phyloP scores from a whole-genome alignment of 176 grass and related monocot genomes.

The Tillandsia fasciculata region DNA sequence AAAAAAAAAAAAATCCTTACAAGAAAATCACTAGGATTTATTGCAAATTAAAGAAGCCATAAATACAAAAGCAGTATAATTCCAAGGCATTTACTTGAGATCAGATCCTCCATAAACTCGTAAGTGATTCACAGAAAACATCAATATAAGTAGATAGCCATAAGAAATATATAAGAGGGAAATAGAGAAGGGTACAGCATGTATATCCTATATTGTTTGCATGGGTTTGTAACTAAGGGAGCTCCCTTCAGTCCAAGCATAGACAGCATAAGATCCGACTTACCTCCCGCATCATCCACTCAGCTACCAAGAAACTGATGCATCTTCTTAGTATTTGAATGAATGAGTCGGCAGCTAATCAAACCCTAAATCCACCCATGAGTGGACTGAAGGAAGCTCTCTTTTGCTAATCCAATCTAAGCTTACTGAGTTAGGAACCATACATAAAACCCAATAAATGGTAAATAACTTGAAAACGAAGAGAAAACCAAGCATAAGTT shows the following conservation, averaged over 20 bases:
- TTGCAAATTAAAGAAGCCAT: too few relatives aligned
- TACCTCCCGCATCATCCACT: slow-evolving; percentile 80
- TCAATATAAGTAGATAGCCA: not conserved
- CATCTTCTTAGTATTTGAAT: slow-evolving; percentile 38
- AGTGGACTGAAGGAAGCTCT: slow-evolving; percentile 95
- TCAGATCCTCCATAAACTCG: too few relatives aligned
- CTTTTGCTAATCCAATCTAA: slow-evolving; percentile 11
- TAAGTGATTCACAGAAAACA: too few relatives aligned
- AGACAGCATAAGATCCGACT: slow-evolving; percentile 42
- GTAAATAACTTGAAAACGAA: not conserved
- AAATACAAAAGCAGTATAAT: too few relatives aligned
- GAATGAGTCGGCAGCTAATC: slow-evolving; percentile 89
- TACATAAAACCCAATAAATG: not conserved
- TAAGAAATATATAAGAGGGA: not conserved
- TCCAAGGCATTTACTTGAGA: too few relatives aligned
- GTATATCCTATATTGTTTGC: not conserved
- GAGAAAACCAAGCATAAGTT: not conserved
- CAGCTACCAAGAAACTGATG: slow-evolving; percentile 37
- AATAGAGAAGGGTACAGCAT: not conserved
- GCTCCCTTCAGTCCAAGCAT: slow-evolving; percentile 97
- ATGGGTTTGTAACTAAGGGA: slow-evolving; percentile 33
- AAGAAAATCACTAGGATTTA: too few relatives aligned
- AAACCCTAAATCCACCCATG: slow-evolving; percentile 47
- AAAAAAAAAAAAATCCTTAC: too few relatives aligned
- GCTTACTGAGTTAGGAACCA: not conserved